phyloP scores from a whole-genome alignment of 148 eudicot genomes.

The Cornus florida region DNA sequence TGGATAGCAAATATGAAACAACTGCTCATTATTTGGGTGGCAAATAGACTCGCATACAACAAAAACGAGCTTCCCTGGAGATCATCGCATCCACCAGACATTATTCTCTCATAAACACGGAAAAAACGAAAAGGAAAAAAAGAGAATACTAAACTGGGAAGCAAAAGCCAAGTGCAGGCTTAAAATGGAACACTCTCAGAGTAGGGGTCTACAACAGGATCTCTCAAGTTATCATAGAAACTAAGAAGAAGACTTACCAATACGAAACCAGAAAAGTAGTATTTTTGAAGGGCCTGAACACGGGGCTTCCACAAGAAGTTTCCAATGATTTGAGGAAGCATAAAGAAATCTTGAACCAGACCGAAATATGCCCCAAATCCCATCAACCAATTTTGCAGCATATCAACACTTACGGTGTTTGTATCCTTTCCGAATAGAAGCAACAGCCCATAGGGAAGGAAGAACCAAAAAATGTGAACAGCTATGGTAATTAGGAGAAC shows the following conservation, averaged over 20 bases:
- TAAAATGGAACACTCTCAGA: neutral
- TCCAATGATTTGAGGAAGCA: slow-evolving; percentile 19
- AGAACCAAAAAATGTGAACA: neutral
- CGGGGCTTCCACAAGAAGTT: neutral
- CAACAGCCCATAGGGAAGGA: neutral
- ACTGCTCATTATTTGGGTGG: neutral
- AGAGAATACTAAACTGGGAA: too few relatives aligned
- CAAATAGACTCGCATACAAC: too few relatives aligned
- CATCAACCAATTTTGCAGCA: neutral
- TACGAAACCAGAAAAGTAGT: slow-evolving; percentile 2
- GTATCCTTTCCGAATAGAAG: neutral
- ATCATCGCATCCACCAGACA: neutral
- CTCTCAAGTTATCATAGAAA: slow-evolving; percentile 5
- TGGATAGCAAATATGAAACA: neutral
- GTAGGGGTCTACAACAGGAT: slow-evolving; percentile 6
- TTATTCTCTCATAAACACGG: too few relatives aligned
- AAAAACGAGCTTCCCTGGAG: too few relatives aligned
- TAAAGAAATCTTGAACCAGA: slow-evolving; percentile 14
- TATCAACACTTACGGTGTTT: neutral
- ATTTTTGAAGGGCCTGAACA: slow-evolving; percentile 6
- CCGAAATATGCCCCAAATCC: neutral
- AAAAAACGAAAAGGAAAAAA: too few relatives aligned
- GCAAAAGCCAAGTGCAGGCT: neutral
- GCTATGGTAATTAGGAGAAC: slow-evolving; percentile 9
- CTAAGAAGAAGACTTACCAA: neutral